Percentiles rank a stretch among this genome's conserved stretches.
Evolutionary conservation across 1,284 basidiomycete species (phyloP).

Genomic region (Cutaneotrichosporon mucoides): DNA sequence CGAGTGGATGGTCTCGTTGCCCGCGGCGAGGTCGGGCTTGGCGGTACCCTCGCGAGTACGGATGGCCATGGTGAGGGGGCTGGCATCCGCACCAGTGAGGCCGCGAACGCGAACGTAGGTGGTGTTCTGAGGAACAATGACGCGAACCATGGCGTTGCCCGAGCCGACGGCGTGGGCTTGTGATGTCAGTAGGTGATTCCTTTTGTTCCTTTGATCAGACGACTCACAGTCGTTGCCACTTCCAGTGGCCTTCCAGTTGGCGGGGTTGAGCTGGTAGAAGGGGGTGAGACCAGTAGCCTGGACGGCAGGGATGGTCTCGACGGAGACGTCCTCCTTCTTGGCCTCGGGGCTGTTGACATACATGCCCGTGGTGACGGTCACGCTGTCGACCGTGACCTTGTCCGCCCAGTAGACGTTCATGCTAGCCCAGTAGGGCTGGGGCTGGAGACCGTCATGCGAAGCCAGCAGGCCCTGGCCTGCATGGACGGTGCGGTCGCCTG

Average conservation of each 20-base stretch:
- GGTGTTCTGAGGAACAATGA: neutral
- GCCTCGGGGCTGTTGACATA: constrained; percentile 1
- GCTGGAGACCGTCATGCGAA: neutral
- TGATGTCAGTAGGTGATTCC: too few species aligned
- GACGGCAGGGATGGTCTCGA: neutral
- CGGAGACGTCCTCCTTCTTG: neutral
- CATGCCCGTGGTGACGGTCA: neutral
- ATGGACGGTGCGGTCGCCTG: neutral
- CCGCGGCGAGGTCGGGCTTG: neutral
- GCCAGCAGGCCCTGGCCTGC: neutral
- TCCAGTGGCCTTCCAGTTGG: neutral
- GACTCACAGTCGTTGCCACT: constrained; percentile 1
- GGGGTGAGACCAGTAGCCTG: neutral
- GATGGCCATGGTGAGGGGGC: neutral
- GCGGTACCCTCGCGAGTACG: neutral
- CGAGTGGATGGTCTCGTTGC: neutral
- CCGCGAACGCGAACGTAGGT: neutral
- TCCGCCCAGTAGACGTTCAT: neutral
- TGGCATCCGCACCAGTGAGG: neutral
- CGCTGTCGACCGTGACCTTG: neutral
- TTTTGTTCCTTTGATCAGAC: too few species aligned
- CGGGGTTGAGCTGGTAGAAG: neutral
- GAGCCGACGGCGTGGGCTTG: neutral
- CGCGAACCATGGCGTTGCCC: neutral
- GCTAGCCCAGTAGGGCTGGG: neutral